phyloP scores from a whole-genome alignment of 2,329 filamentous ascomycete species.

The Neonectria sp. region DNA sequence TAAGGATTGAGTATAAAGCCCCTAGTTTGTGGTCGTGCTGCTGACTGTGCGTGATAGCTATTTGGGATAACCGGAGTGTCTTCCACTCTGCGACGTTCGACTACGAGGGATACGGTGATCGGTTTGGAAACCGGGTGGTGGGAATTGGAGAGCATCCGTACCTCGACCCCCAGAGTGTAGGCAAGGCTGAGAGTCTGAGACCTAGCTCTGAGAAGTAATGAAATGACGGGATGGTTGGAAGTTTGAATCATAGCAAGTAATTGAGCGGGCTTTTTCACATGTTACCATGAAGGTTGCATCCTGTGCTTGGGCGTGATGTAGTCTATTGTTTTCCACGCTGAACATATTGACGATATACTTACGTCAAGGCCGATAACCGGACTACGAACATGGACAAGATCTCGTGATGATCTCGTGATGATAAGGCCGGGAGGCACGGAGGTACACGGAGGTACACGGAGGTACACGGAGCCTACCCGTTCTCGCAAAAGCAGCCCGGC shows the following conservation, averaged over 20 bases:
- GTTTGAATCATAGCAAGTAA: neutral
- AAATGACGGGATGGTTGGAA: neutral
- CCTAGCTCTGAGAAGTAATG: neutral
- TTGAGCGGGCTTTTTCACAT: neutral
- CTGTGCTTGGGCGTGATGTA: neutral
- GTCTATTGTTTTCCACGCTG: neutral
- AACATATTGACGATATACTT: neutral
- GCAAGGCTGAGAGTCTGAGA: constrained; percentile 20
- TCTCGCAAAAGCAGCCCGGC: neutral
- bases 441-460: neutral
- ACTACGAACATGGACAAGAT: neutral
- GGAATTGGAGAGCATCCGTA: constrained; percentile 60
- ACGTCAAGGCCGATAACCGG: neutral
- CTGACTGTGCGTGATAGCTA: constrained; percentile 53
- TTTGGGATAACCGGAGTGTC: constrained; percentile 72
- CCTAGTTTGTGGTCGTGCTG: neutral
- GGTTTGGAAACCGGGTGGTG: constrained; percentile 65
- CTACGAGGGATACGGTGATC: constrained; percentile 63
- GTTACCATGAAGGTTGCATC: neutral
- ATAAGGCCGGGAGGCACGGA: neutral
- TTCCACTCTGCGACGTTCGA: constrained; percentile 70
- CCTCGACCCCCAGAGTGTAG: constrained; percentile 21
- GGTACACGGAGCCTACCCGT: neutral
- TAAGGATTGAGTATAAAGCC: constrained; percentile 24
- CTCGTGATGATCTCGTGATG: neutral